Evolutionary conservation across 2,329 filamentous ascomycete genomes (phyloP).

Genomic region (Exophiala sideris): DNA sequence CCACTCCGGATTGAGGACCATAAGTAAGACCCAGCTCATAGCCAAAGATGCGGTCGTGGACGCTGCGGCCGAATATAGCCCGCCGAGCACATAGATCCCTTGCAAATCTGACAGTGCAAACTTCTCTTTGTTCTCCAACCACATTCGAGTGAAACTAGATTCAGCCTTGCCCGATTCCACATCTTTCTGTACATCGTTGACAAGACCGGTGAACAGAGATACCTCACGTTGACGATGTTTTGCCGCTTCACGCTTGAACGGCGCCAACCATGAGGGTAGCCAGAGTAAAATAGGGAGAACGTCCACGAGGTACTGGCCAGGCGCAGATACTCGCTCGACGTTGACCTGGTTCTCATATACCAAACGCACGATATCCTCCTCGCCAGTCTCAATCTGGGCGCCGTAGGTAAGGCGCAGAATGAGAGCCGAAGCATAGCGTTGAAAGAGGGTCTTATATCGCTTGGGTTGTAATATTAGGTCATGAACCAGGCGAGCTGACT

Average conservation of each 20-base stretch:
- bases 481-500: slow-evolving; percentile 31
- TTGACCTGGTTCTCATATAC: slow-evolving; percentile 36
- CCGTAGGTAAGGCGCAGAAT: slow-evolving; percentile 40
- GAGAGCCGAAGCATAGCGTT: slow-evolving; percentile 38
- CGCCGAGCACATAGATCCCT: slow-evolving; percentile 33
- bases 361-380: slow-evolving; percentile 32
- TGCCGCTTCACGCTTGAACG: slow-evolving; percentile 33
- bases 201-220: slow-evolving; percentile 30
- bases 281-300: slow-evolving; percentile 32
- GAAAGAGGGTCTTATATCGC: slow-evolving; percentile 36
- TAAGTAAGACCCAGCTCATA: slow-evolving; percentile 32
- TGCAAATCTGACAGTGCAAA: slow-evolving; percentile 31
- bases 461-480: slow-evolving; percentile 33
- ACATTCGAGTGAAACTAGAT: slow-evolving; percentile 28
- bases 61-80: slow-evolving; percentile 32
- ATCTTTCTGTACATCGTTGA: slow-evolving; percentile 32
- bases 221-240: slow-evolving; percentile 31
- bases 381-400: slow-evolving; percentile 33
- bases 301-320: slow-evolving; percentile 38
- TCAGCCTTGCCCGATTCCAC: slow-evolving; percentile 24
- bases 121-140: slow-evolving; percentile 27
- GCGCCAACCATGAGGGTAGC: slow-evolving; percentile 31
- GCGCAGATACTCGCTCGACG: slow-evolving; percentile 37
- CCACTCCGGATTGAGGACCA: slow-evolving; percentile 29
- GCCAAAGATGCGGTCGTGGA: slow-evolving; percentile 34